Evolutionary conservation across 2,329 filamentous ascomycete genomes (phyloP).

Genomic region (Elsinoe batatas): DNA sequence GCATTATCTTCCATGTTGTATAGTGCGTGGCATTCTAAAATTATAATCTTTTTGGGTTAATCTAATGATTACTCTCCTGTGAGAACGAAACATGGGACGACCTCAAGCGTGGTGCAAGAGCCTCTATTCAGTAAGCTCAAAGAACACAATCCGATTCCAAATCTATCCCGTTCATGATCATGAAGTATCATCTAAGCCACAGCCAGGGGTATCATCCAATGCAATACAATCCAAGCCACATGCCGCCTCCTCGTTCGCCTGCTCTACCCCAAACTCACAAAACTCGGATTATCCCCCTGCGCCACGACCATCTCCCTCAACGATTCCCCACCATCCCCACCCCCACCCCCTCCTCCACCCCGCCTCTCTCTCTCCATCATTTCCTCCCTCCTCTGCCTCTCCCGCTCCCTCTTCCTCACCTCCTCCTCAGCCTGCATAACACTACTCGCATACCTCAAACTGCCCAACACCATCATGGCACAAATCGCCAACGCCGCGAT

Average conservation of each 20-base stretch:
- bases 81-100: no score
- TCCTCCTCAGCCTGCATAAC: slow-evolving; percentile 31
- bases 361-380: neutral
- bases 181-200: no score
- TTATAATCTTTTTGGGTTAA: neutral
- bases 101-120: no score
- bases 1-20: neutral
- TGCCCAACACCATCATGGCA: slow-evolving; percentile 36
- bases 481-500: slow-evolving; percentile 47
- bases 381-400: neutral
- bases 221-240: neutral
- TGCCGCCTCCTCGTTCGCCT: neutral
- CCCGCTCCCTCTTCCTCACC: slow-evolving; percentile 29
- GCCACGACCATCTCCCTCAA: neutral
- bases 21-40: neutral
- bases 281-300: slow-evolving; percentile 25
- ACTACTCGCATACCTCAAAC: slow-evolving; percentile 32
- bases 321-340: neutral
- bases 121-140: no score
- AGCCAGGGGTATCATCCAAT: slow-evolving; percentile 1
- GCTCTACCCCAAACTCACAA: slow-evolving; percentile 25
- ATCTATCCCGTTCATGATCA: no score
- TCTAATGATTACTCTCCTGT: no score
- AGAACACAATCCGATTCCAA: no score
- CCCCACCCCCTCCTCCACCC: neutral